A percentile compares a stretch with the other conserved stretches of the same genome.
Conservation (phyloP, 2,329 filamentous ascomycete species). For the Didymella keratinophila region DNA sequence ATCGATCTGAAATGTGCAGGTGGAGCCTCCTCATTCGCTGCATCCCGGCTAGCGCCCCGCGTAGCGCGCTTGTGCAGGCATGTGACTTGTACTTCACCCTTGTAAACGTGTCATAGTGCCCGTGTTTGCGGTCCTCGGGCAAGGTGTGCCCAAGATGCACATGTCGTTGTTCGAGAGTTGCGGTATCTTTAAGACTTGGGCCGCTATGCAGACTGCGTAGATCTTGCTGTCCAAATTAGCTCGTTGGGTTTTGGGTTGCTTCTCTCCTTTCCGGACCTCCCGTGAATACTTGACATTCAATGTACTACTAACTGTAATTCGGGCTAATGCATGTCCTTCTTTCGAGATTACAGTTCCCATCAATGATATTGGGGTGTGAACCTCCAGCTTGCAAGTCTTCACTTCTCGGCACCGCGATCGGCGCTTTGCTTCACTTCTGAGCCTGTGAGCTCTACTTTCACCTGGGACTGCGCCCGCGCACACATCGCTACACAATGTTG, state of each 20-base stretch:
- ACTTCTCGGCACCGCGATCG: not conserved
- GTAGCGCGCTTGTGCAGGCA: conserved; percentile 11
- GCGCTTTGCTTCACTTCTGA: not conserved
- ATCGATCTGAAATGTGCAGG: not conserved
- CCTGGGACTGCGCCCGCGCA: not conserved
- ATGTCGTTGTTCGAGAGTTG: not conserved
- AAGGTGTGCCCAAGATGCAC: not conserved
- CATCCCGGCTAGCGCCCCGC: conserved; percentile 3
- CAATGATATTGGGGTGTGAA: not conserved
- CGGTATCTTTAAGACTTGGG: not conserved
- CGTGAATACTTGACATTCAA: not conserved
- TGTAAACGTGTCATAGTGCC: not conserved
- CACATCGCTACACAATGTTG: conserved; percentile 9
- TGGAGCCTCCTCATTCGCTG: conserved; percentile 6
- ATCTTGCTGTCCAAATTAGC: not conserved
- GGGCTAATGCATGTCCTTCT: not conserved
- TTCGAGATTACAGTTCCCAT: not conserved
- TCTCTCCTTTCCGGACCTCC: not conserved
- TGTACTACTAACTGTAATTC: not conserved
- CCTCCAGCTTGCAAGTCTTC: not conserved
- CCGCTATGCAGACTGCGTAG: not conserved
- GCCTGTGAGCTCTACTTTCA: conserved; percentile 1
- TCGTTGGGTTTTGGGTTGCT: not conserved
- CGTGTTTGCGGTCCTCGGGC: not conserved
- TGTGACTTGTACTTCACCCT: conserved; percentile 12